Evolutionary conservation across 768 basidiomycete species (phyloP).

Genomic region (Rhizopogon rudus): DNA sequence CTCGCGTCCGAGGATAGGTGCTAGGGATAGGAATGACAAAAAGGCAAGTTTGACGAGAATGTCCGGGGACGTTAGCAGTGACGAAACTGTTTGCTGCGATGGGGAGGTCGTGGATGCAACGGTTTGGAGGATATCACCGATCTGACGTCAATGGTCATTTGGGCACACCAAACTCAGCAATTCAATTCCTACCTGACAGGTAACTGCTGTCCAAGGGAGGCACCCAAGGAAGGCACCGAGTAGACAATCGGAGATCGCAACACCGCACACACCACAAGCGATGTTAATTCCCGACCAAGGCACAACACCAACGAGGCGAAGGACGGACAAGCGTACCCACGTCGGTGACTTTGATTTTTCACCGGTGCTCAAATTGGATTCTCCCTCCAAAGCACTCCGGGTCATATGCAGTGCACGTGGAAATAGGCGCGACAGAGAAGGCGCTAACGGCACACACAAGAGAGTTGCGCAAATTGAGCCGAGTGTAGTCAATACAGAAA

Average conservation of each 20-base stretch:
- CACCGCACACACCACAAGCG: slow-evolving; percentile 89
- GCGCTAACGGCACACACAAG: slow-evolving; percentile 79
- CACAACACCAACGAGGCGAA: slow-evolving; percentile 88
- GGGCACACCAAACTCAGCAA: slow-evolving; percentile 6
- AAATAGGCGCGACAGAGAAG: slow-evolving; percentile 75
- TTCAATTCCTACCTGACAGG: slow-evolving; percentile 64
- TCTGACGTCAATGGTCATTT: slow-evolving; percentile 35
- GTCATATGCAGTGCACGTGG: slow-evolving; percentile 85
- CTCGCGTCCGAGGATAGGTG: slow-evolving; percentile 79
- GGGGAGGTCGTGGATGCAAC: slow-evolving; percentile 70
- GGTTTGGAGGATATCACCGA: slow-evolving; percentile 84
- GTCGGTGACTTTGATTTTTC: slow-evolving; percentile 34
- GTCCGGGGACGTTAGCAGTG: slow-evolving; percentile 76
- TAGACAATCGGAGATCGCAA: slow-evolving; percentile 68
- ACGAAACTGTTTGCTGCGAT: slow-evolving; percentile 74
- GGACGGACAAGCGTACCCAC: slow-evolving; percentile 85
- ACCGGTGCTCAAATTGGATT: slow-evolving; percentile 40
- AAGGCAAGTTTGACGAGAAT: slow-evolving; percentile 82
- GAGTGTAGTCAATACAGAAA: slow-evolving; percentile 81
- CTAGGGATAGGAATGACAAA: slow-evolving; percentile 78
- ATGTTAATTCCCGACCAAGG: slow-evolving; percentile 98
- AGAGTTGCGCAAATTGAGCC: slow-evolving; percentile 81
- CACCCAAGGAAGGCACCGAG: slow-evolving; percentile 81
- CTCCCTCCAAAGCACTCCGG: slow-evolving; percentile 71
- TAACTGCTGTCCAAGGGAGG: slow-evolving; percentile 88